Evolutionary conservation across 352 stramenopile species (phyloP), one percentile per base, ranked within the genome.

Genomic region (Globisporangium nagaii): DNA sequence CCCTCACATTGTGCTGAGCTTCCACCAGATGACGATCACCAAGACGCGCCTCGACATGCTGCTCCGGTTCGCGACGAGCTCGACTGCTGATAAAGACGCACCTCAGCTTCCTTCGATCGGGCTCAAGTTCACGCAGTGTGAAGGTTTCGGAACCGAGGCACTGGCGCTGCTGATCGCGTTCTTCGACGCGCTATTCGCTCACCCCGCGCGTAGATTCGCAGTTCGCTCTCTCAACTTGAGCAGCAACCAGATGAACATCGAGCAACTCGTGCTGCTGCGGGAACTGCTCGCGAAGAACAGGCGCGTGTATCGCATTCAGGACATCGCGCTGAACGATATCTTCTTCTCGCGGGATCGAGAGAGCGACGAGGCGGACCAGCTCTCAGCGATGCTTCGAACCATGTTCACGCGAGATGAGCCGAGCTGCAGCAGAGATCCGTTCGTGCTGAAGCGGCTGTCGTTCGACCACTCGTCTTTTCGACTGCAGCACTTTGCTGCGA

Each of bases 401-500:
- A 31, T 53, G 32, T 53, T 53, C 7, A 44, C 25, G 6, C n/a
- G n/a, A n/a, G n/a, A n/a, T n/a, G 31, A 53, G 8, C 31, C 27
- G 25, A 22, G 7, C 28, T 20, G 9, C 11, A 15, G 12, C 3
- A 15, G 1, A 1, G 8, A 17, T 2, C 4, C 17, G 32, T 2
- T 49, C 12, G 42, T 36, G 3, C 42, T 53, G 22, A 30, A 22
- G 31, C 47, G 47, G 7, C 19, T 53, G 9, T 53, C 47, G 47
- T 53, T 53, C 32, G 47, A 53, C 47, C 47, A 53, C 47, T 44
- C 47, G 32, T 53, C 47, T 13, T 32, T 53, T 8, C 20, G 47
- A 3, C 36, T 56, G 25, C 35, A 56, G 40, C 51, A 58, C 51
- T 44, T 50, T 30, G 51, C 31, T 7, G 39, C 40, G 5, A 27